phyloP scores from a whole-genome alignment of 164 flowering plant genomes.

The Annona cherimola region DNA sequence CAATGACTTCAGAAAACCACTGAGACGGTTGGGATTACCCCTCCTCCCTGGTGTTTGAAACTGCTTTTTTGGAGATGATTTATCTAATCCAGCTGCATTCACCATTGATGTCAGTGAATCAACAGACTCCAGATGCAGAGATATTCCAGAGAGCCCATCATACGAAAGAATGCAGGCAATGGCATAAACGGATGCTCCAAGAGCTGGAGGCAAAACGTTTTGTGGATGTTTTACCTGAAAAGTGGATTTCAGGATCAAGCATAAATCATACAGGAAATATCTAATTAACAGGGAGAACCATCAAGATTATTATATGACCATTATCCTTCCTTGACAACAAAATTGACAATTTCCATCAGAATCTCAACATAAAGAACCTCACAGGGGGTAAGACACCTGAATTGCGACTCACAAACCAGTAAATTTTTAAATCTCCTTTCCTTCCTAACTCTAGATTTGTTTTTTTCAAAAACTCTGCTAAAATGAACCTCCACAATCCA shows the following conservation, averaged over 20 bases:
- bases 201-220: constrained; percentile 56
- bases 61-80: constrained; percentile 14
- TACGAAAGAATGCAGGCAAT: constrained; percentile 59
- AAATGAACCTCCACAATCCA: too few species aligned
- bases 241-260: neutral
- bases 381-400: too few species aligned
- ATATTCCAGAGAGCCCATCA: constrained; percentile 60
- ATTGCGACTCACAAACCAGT: too few species aligned
- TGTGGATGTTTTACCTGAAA: constrained; percentile 60
- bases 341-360: too few species aligned
- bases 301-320: too few species aligned
- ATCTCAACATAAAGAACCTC: too few species aligned
- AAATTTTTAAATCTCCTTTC: too few species aligned
- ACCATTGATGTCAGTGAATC: constrained; percentile 40
- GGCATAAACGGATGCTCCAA: constrained; percentile 63
- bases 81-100: constrained; percentile 28
- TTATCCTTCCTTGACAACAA: too few species aligned
- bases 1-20: constrained; percentile 23
- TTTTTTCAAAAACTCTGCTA: too few species aligned
- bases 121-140: constrained; percentile 24
- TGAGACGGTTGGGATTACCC: constrained; percentile 6
- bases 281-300: too few species aligned
- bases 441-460: too few species aligned
- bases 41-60: constrained; percentile 9
- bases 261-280: neutral